A percentile compares a stretch with the other conserved stretches of the same genome.
Evolutionary conservation across 805 yeast species (phyloP).

Genomic region (Metschnikowia vanudenii): DNA sequence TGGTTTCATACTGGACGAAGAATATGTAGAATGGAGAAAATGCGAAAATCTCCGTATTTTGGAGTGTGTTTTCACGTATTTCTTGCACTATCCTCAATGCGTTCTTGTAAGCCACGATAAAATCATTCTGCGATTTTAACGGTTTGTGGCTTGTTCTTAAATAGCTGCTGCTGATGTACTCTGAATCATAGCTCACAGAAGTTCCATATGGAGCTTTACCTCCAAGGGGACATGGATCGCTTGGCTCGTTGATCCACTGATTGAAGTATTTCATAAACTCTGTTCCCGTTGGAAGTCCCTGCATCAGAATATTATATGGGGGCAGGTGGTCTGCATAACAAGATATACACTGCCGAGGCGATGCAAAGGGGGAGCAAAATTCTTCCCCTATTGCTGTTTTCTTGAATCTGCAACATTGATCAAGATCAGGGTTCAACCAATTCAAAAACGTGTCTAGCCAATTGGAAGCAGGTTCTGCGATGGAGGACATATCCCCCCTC

Average conservation of each 20-base stretch:
- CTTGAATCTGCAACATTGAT: conserved; percentile 77
- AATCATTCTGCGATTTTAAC: conserved; percentile 77
- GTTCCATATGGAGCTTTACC: conserved; percentile 89
- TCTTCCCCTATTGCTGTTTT: conserved; percentile 42
- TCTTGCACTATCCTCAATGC: conserved; percentile 66
- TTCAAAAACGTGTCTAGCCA: conserved; percentile 92
- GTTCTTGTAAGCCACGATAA: conserved; percentile 73
- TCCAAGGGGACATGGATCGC: conserved; percentile 91
- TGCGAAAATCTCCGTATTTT: conserved; percentile 64
- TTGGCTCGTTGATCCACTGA: conserved; percentile 80
- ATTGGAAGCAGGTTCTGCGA: conserved; percentile 80
- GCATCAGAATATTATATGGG: conserved; percentile 70
- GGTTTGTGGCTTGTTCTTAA: conserved; percentile 82
- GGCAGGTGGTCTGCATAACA: conserved; percentile 63
- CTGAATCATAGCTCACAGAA: conserved; percentile 38
- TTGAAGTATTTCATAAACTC: conserved; percentile 70
- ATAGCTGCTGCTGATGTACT: conserved; percentile 52
- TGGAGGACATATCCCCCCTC: conserved; percentile 59
- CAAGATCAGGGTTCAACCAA: conserved; percentile 84
- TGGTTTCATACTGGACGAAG: conserved; percentile 81
- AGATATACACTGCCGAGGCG: conserved; percentile 68
- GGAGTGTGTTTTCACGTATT: conserved; percentile 36
- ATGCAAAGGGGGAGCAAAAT: conserved; percentile 64
- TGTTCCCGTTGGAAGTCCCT: conserved; percentile 72
- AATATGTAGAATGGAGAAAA: conserved; percentile 91